Evolutionary conservation across 1,139 yeast genomes (phyloP).

Genomic region (Lodderomyces pseudojiufengensis): DNA sequence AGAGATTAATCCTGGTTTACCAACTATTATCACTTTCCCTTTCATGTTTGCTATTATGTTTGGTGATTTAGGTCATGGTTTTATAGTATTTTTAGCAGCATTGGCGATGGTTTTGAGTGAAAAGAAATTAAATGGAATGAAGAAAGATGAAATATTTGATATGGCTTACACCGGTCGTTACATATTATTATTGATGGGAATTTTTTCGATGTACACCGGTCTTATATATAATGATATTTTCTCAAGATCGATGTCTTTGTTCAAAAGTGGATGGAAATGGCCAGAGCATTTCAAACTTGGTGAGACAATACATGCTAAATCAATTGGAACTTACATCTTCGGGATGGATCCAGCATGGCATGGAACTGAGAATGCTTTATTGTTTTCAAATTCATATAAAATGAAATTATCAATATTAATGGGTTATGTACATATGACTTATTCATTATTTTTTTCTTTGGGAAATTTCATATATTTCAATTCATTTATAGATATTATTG

Average conservation of each 20-base stretch:
- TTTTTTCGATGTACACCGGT: slow-evolving; percentile 77
- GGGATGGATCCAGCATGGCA: slow-evolving; percentile 83
- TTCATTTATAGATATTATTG: slow-evolving; percentile 63
- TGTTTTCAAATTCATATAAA: slow-evolving; percentile 75
- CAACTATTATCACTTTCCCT: slow-evolving; percentile 78
- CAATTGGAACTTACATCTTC: slow-evolving; percentile 57
- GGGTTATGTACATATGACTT: slow-evolving; percentile 79
- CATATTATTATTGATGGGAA: slow-evolving; percentile 69
- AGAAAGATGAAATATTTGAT: slow-evolving; percentile 75
- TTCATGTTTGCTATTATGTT: slow-evolving; percentile 87
- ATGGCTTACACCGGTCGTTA: slow-evolving; percentile 80
- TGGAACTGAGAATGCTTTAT: slow-evolving; percentile 70
- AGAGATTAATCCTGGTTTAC: slow-evolving; percentile 77
- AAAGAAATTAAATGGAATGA: slow-evolving; percentile 52
- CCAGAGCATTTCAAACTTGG: slow-evolving; percentile 57
- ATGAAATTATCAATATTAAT: slow-evolving; percentile 77
- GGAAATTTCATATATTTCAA: slow-evolving; percentile 59
- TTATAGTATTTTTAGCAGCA: slow-evolving; percentile 61
- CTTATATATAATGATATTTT: slow-evolving; percentile 72
- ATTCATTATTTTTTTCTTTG: slow-evolving; percentile 65
- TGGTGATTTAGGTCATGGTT: slow-evolving; percentile 83
- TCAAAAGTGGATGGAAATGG: slow-evolving; percentile 76
- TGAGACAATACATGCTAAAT: slow-evolving; percentile 51
- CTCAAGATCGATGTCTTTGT: slow-evolving; percentile 71
- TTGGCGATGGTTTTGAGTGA: slow-evolving; percentile 58